These are phyloP conservation scores for Mortierella sp. DNA, from an alignment of 371 early-diverging fungal species.

Conservation along the genomic window DNA sequence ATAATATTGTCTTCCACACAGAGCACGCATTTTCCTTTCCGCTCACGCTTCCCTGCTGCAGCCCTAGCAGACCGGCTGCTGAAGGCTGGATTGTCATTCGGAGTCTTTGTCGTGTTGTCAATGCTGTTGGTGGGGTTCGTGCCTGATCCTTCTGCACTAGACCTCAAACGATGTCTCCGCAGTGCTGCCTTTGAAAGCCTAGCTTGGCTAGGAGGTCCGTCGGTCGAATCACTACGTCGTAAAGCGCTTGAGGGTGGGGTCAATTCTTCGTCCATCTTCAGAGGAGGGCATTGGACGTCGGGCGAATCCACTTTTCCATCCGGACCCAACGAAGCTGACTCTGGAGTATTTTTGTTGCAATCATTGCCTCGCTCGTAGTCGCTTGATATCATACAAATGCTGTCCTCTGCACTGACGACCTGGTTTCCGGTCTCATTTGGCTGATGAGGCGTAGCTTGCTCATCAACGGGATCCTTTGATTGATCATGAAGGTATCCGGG, in stretches of 20 bases:
- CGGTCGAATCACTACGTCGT: background rate
- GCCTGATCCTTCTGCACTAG: background rate
- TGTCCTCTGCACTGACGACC: constrained; percentile 15
- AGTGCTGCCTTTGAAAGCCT: constrained; percentile 2
- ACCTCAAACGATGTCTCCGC: constrained; percentile 2
- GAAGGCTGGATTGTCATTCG: constrained; percentile 20
- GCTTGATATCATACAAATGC: constrained; percentile 9
- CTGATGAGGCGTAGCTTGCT: background rate
- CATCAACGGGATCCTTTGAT: background rate
- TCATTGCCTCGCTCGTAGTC: constrained; percentile 27
- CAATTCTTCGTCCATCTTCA: background rate
- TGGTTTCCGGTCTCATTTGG: background rate
- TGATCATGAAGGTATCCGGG: background rate
- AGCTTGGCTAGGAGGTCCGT: background rate
- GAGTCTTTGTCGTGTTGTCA: constrained; percentile 6
- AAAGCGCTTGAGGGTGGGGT: background rate
- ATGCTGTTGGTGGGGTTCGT: too few relatives aligned
- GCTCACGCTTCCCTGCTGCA: constrained; percentile 42
- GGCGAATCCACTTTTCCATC: background rate
- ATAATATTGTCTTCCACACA: constrained; percentile 52
- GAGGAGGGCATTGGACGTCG: background rate
- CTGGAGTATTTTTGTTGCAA: constrained; percentile 37
- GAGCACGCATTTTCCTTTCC: constrained; percentile 40
- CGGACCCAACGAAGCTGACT: constrained; percentile 6
- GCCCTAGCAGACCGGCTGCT: constrained; percentile 36